Base-by-base conservation (phyloP, 768 basidiomycete genomes). In the Leccinum truebloodii region DNA sequence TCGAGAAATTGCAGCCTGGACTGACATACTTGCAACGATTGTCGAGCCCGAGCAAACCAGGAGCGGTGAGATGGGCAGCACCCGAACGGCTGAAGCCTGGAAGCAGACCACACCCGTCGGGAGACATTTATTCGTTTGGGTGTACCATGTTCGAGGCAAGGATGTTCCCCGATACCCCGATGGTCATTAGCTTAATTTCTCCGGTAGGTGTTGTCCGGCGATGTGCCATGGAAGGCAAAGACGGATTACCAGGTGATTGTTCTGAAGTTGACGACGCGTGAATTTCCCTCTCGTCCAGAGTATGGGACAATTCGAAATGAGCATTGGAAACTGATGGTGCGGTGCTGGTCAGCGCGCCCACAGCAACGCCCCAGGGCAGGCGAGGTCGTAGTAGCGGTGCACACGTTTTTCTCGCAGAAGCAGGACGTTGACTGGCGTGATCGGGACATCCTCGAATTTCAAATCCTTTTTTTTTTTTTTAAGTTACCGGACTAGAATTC, bases 321-420 rank as follows among this genome's bases (percentile, higher is more conserved):
- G 1, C 61, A 55, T 7, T 62, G 61, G 61, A 20, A 30, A 5
- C n/a, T 62, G 49, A 55, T 62, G 58, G 8, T 62, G 3, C 26
- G n/a, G 39, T 55, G 59, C 35, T 61, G 54, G 61, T 30, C 39
- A 6, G 34, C 12, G 13, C 2, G 1, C 1, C 49, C 59, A 34
- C 39, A 6, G 26, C 34, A 24, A 16, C 54, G 58, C 5, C 60
- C 58, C n/a, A 44, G 20, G 3, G 54, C 54, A 2, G 16, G 22
- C 8, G 20, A 62, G 0, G 34, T 52, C 9, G 50, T 62, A 4
- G 24, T 44, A 4, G 59, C 28, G 4, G 54, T 62, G 7, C 39
- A 55, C 0, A 46, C n/a, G 1, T 62, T 62, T 22, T 18, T 32
- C 32, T 30, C 30, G 0, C 9, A 30, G 30, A 10, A 30, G 30